Conservation (phyloP, 129 eudicot genomes). For the Glebionis coronaria region DNA sequence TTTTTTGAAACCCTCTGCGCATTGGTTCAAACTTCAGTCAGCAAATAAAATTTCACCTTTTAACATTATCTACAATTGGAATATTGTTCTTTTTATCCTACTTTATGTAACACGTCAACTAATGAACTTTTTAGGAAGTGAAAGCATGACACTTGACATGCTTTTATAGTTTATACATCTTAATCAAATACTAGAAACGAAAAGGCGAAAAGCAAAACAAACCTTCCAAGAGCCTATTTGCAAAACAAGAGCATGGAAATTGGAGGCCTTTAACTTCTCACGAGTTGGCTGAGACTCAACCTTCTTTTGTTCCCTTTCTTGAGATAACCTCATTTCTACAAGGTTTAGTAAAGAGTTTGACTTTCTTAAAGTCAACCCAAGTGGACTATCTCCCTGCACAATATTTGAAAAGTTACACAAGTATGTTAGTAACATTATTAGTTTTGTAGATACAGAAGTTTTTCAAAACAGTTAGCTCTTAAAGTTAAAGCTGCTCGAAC, state of each 20-base stretch:
- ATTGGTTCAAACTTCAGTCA: not conserved
- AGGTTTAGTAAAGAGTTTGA: constrained; percentile 43
- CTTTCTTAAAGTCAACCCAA: constrained; percentile 56
- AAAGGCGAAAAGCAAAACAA: not conserved
- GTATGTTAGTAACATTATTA: too few relatives aligned
- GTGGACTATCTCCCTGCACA: constrained; percentile 35
- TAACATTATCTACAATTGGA: not conserved
- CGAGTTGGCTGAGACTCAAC: constrained; percentile 15
- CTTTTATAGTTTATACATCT: not conserved
- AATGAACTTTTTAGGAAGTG: not conserved
- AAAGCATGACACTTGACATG: constrained; percentile 8
- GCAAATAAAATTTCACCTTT: not conserved
- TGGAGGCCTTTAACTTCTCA: constrained; percentile 72
- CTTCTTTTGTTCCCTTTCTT: constrained; percentile 26
- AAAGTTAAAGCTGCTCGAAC: too few relatives aligned
- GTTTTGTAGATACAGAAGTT: too few relatives aligned
- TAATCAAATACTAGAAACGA: not conserved
- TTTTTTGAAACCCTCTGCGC: constrained; percentile 44
- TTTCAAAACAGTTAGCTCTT: too few relatives aligned
- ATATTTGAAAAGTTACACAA: not conserved
- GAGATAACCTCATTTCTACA: constrained; percentile 32
- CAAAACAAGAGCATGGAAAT: constrained; percentile 40
- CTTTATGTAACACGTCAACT: too few relatives aligned
- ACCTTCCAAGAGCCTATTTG: constrained; percentile 83
- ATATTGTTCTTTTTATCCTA: too few relatives aligned